These are phyloP conservation scores for Nitzschia sp. DNA, from an alignment of 108 stramenopile species.

Conservation along the genomic window DNA sequence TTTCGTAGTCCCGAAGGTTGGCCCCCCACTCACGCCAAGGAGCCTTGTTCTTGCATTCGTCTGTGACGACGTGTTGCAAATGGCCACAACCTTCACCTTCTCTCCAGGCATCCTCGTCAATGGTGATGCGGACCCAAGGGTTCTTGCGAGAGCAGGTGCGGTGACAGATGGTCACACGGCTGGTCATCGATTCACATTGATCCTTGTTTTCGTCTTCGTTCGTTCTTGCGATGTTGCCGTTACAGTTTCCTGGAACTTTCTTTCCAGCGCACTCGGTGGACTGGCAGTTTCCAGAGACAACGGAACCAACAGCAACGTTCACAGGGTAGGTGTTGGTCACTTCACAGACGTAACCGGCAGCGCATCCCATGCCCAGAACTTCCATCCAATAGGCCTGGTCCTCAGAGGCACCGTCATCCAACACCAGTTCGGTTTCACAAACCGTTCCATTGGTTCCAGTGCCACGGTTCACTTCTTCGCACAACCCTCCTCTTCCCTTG, in stretches of 20 bases:
- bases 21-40: constrained; percentile 1
- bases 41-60: constrained; percentile 11
- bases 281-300: neutral
- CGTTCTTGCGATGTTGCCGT: neutral
- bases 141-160: constrained; percentile 1
- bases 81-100: constrained; percentile 12
- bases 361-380: neutral
- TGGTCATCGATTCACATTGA: neutral
- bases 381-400: neutral
- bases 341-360: neutral
- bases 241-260: constrained; percentile 2
- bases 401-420: too few relatives aligned
- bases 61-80: neutral
- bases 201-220: neutral
- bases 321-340: neutral
- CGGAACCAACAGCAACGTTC: too few relatives aligned
- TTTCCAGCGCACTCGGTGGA: neutral
- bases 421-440: neutral
- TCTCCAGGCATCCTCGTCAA: constrained; percentile 1
- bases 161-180: constrained; percentile 4
- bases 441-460: neutral
- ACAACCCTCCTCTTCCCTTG: neutral
- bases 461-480: neutral
- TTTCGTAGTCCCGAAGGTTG: constrained; percentile 8
- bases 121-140: constrained; percentile 6